Evolutionary conservation across 2,329 filamentous ascomycete species (phyloP), one percentile per base, ranked within the genome.

Genomic region (Claviceps digitariae): DNA sequence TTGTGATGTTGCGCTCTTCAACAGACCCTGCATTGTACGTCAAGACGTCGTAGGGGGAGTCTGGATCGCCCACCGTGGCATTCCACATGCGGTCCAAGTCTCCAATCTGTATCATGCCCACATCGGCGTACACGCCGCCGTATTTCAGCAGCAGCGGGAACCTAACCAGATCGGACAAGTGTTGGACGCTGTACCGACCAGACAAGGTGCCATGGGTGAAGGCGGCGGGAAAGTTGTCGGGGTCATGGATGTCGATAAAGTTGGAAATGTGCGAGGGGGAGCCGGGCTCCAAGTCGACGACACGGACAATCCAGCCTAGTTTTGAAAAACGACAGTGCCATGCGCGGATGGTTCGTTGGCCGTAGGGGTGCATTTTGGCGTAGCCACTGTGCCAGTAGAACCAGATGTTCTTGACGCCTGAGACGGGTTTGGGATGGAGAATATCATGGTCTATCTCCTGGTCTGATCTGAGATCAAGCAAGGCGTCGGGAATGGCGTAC

Each of bases 51-150:
- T 66, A 78, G 0, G 62, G 71, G 3, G 74, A 77, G 3, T 57
- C 57, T 0, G 72, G 65, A 54, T 78, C 66, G 4, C 63, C 72
- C 8, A 82, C 62, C 0, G 73, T 77, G 50, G 68, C 58, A 48
- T 66, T 66, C 77, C 78, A 83, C 10, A 81, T 61, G 4, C 66
- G 60, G 59, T 82, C 72, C 2, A 82, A 57, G 62, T 81, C 76
- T 7, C 78, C 77, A 55, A 82, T 79, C 54, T 76, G 74, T 56
- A 81, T 68, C 56, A 79, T 61, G 0, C 78, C 78, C 0, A 77
- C 77, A 57, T 82, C 78, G 0, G 76, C 72, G 58, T 81, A 82
- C 0, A 81, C 70, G 29, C 78, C 79, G 48, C 79, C 78, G 57
- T 81, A 77, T 52, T 65, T 70, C 12, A 79, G 67, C n/a, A 82